Evolutionary conservation across 1,284 basidiomycete genomes (phyloP), one percentile per base, ranked within the genome.

Genomic region (Schizopora paradoxa): DNA sequence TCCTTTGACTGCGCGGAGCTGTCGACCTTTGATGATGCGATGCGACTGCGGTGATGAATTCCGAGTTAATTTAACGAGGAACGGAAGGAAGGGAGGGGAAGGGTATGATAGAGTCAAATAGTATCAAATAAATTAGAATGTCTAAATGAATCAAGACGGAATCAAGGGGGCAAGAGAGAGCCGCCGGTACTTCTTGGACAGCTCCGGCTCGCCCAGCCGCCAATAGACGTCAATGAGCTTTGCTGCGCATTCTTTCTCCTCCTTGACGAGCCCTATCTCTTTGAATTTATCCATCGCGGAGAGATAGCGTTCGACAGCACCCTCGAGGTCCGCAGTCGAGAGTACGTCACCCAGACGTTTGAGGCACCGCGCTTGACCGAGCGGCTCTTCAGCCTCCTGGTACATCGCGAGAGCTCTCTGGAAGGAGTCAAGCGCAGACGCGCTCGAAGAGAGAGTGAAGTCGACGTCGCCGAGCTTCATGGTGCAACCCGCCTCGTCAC

Each of bases 401-500:
- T 35, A 35, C 14, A 19, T 35, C 3, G 7, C 7, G 18, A 32
- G 21, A 7, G 44, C 36, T 11, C 18, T 11, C 13, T 31, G 28
- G 18, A 46, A 14, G 29, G 22, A 18, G 14, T 8, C 37, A 7
- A 23, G 21, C n/a, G 44, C 44, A 13, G 4, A 13, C 8, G 7
- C 28, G 14, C 37, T 27, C 16, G 26, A 28, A 5, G 19, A 21
- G 21, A 11, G 13, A 4, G n/a, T 21, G 11, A 40, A 29, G 10
- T 11, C 6, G 21, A 46, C 18, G 3, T 33, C 33, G 18, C 44
- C 44, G 27, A 40, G 25, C 21, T 40, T 41, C 8, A 46, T n/a
- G 6, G 31, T 16, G 31, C 37, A 40, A 11, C 41, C 44, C 4
- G 44, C 44, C 22, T 41, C 29, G 36, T 22, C 21, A 10, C 29